Conservation (phyloP, 23 red algal genomes). For the Chondrus crispus region DNA sequence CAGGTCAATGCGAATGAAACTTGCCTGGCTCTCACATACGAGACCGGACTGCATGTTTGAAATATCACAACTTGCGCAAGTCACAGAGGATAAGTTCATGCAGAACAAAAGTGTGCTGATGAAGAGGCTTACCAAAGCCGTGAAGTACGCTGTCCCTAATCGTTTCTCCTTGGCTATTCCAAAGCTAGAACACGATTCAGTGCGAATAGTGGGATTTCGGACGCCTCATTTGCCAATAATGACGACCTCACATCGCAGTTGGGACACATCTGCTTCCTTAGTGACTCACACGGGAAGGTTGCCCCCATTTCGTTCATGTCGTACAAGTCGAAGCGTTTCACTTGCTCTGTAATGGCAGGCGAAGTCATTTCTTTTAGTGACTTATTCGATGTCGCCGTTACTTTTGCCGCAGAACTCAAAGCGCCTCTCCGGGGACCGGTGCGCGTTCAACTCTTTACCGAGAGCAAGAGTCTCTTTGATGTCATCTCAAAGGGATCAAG, state of each 20-base stretch:
- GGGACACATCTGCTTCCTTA: background rate
- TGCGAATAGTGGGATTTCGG: background rate
- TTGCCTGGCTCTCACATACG: background rate
- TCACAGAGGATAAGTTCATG: background rate
- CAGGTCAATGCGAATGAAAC: background rate
- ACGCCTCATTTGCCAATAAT: background rate
- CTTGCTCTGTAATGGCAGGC: background rate
- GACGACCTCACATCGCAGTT: background rate
- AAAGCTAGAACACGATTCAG: background rate
- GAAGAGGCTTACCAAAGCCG: background rate
- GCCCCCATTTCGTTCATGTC: background rate
- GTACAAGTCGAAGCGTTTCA: background rate
- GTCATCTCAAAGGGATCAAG: background rate
- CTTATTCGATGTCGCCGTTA: background rate
- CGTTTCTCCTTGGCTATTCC: background rate
- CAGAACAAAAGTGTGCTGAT: background rate
- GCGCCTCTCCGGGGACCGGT: background rate
- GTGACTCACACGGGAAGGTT: background rate
- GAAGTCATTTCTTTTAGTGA: background rate
- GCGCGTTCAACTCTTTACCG: background rate
- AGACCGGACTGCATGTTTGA: background rate
- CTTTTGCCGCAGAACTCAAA: background rate
- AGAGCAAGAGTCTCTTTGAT: background rate
- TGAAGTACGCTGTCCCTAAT: background rate
- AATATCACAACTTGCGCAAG: constrained; percentile 18